Base-by-base conservation (phyloP, 495 filamentous ascomycete genomes). In the Trichocladium antarcticum region DNA sequence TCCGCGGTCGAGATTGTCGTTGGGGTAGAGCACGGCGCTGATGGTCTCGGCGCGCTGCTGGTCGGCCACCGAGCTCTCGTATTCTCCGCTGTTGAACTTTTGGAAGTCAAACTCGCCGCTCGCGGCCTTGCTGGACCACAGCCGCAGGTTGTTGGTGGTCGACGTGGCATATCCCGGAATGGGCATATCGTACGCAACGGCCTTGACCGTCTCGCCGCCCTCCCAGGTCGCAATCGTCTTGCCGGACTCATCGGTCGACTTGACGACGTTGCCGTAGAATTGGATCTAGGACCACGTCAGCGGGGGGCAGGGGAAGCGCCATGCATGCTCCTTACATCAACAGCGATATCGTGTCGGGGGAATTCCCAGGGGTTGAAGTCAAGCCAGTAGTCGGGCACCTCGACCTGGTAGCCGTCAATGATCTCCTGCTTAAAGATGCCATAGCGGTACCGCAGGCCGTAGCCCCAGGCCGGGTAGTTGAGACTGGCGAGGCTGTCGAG, bases 401-500 rank as follows among this genome's bases (percentile, higher is more conserved):
- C 92, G 42, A 97, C 86, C 66, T 98, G 92, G 60, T 95, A 97
- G 15, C 92, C 92, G 60, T 97, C 83, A 42, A 96, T 79, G 56
- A 98, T 95, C 72, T 98, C 90, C 70, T 98, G 92, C 72, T 96
- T 95, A 80, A 98, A 98, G 61, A 98, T 98, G 55, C 92, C 92
- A 65, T 98, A 98, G 57, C 87, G 75, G 67, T 98, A 98, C 49
- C 92, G 79, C 55, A 98, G 67, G 15, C 88, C 92, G 57, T 98
- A 98, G 34, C 92, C 92, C 92, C 92, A 98, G 12, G 90, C 92
- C 14, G 92, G 85, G 59, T 84, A 95, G 70, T 97, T 90, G 51
- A 98, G 69, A 6, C 88, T 89, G 20, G 92, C 92, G 60, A 98
- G 73, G 50, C 88, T 95, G 71, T 98, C 92, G 48, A 98, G 76